phyloP scores from a whole-genome alignment of 2,329 filamentous ascomycete genomes.

The Pyrenophora seminiperda region DNA sequence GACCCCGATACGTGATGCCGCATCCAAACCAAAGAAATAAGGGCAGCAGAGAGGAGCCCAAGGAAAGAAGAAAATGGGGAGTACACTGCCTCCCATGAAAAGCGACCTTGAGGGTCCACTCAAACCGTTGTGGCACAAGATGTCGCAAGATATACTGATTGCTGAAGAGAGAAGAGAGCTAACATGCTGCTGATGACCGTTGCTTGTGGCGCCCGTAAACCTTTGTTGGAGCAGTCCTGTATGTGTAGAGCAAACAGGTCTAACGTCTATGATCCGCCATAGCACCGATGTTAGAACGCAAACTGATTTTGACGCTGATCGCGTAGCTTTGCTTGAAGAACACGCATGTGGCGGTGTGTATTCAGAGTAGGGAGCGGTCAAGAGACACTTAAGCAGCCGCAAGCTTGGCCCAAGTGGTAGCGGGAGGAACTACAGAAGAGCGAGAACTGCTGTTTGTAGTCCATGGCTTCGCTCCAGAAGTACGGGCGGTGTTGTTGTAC shows the following conservation, averaged over 20 bases:
- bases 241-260: constrained; percentile 5
- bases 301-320: background rate
- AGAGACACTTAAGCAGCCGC: constrained; percentile 25
- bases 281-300: constrained; percentile 11
- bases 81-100: constrained; percentile 24
- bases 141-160: constrained; percentile 27
- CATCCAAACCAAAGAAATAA: constrained; percentile 15
- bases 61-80: constrained; percentile 18
- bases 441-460: constrained; percentile 29
- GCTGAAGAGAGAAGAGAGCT: constrained; percentile 18
- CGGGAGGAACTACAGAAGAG: constrained; percentile 22
- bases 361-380: background rate
- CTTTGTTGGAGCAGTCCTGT: constrained; percentile 8
- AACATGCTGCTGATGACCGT: constrained; percentile 18
- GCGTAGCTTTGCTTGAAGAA: background rate
- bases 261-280: background rate
- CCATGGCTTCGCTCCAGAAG: constrained; percentile 37
- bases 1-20: constrained; percentile 10
- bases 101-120: constrained; percentile 26
- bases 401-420: constrained; percentile 34
- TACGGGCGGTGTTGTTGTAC: constrained; percentile 27
- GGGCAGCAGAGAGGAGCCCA: constrained; percentile 11
- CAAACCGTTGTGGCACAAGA: constrained; percentile 33
- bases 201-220: constrained; percentile 16
- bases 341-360: too few species aligned